Evolutionary conservation across 2,329 filamentous ascomycete genomes (phyloP), one percentile per base, ranked within the genome.

Genomic region (Pestalotiopsis sp.): DNA sequence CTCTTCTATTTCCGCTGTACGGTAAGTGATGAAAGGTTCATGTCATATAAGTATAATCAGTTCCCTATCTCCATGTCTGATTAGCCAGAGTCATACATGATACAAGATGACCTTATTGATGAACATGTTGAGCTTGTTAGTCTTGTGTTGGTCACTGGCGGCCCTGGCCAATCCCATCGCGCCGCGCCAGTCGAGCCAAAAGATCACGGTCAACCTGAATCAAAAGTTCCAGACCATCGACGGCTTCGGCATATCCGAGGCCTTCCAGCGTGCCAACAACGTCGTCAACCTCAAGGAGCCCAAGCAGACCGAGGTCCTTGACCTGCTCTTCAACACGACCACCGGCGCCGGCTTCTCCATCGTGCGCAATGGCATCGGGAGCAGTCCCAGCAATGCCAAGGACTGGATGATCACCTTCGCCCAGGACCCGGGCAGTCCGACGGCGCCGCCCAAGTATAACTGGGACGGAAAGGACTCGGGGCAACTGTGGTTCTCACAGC

Each of bases 241-340:
- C 70, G 81, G 81, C 23, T 82, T 82, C 68, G 81, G 80, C 4
- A 79, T 81, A 70, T 78, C 75, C 2, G 78, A 79, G 45, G 81
- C 81, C 9, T 84, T 83, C 72, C 80, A 83, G 70, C 80, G 82
- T 20, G 80, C 81, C 2, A 78, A 80, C 6, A 52, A 61, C 36
- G 56, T 67, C 13, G 20, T 63, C 52, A 66, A 59, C 41, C 65
- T 79, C n/a, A 70, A 77, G 36, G 73, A 78, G 41, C 73, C 73
- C 4, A 78, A 78, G 63, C 77, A 77, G 68, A 73, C 74, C 31
- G 72, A 78, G 69, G 73, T 80, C 7, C 70, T 80, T 27, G 75
- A 80, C 60, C 70, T 79, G 11, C 74, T 80, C 7, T 79, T 79
- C 70, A 80, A 79, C 67, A 78, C 75, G 2, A 77, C 75, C 1